Base-by-base conservation (phyloP, 805 yeast species). In the Tetrapisispora taiwanensis region DNA sequence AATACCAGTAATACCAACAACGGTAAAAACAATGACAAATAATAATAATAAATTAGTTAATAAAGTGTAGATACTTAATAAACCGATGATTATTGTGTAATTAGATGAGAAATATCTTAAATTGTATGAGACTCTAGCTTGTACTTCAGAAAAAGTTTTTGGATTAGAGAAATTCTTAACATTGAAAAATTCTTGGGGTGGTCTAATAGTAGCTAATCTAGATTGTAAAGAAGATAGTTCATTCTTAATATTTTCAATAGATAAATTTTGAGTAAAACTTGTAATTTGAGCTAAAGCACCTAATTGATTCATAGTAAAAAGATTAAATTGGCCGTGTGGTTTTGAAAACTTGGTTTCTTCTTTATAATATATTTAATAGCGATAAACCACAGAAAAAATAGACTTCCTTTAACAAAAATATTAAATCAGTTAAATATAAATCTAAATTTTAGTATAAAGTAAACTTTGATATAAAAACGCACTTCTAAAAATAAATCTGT, bases 101-200 rank as follows among this genome's bases (percentile, higher is more conserved):
- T 92, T 92, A 43, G 95, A 81, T 46, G 86, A 80, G 68, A 79
- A 92, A 68, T 90, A 84, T 38, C 85, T 79, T 63, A 92, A 69
- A 67, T 92, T 92, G 73, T 78, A 92, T 37, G 82, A 68, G 35
- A 90, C 86, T 64, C 99, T 79, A 54, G 84, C 77, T 68, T 92
- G 98, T 41, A 84, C 71, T 53, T 92, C 98, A 40, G 83, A 79
- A 63, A 88, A 83, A 65, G 87, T 88, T 44, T 76, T 79, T 18
- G 99, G 99, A 63, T 87, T 88, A 31, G 95, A 84, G 49, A 92
- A 65, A 62, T 95, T 81, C 65, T 88, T 84, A 59, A 84, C 67
- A 62, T 92, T 97, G 59, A 92, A 86, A 62, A 92, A 92, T 63
- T 92, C 98, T 65, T 83, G 92, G 35, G 94, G 89, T 31, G 97